phyloP scores from a whole-genome alignment of 2,329 filamentous ascomycete genomes.

The Neopestalotiopsis rosae region DNA sequence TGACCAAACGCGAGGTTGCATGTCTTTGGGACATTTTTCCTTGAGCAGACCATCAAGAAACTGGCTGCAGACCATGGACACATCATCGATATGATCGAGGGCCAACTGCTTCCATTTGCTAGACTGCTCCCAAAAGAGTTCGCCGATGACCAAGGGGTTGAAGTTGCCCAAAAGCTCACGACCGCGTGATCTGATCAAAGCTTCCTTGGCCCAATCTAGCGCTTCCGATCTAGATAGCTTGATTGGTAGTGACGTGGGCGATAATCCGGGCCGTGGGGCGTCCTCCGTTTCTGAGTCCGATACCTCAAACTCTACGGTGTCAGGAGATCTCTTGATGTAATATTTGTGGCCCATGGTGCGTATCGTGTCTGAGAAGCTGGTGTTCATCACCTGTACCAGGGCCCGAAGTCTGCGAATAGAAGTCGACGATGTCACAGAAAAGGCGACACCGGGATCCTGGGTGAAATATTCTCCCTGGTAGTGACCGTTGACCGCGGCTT shows the following conservation, averaged over 20 bases:
- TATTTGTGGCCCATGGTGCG: constrained; percentile 36
- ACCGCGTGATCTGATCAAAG: background rate
- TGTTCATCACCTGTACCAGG: constrained; percentile 35
- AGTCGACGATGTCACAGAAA: constrained; percentile 28
- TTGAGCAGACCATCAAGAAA: background rate
- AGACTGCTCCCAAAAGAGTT: constrained; percentile 44
- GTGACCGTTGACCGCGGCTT: constrained; percentile 35
- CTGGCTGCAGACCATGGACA: background rate
- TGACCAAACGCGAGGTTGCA: background rate
- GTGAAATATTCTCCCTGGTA: constrained; percentile 38
- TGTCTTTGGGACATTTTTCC: background rate
- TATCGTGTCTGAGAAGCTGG: constrained; percentile 29
- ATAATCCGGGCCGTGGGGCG: too few relatives aligned
- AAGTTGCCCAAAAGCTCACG: constrained; percentile 38
- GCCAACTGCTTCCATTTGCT: constrained; percentile 39
- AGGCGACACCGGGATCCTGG: constrained; percentile 17
- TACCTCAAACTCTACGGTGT: constrained; percentile 21
- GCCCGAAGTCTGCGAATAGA: constrained; percentile 26
- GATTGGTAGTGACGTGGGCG: background rate
- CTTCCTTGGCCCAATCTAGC: background rate
- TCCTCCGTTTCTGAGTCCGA: background rate
- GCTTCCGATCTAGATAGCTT: background rate
- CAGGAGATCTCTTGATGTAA: constrained; percentile 23
- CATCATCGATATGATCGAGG: constrained; percentile 19
- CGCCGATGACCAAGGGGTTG: constrained; percentile 44